phyloP scores from a whole-genome alignment of 2,329 filamentous ascomycete species.

The Hypoxylon sp. region DNA sequence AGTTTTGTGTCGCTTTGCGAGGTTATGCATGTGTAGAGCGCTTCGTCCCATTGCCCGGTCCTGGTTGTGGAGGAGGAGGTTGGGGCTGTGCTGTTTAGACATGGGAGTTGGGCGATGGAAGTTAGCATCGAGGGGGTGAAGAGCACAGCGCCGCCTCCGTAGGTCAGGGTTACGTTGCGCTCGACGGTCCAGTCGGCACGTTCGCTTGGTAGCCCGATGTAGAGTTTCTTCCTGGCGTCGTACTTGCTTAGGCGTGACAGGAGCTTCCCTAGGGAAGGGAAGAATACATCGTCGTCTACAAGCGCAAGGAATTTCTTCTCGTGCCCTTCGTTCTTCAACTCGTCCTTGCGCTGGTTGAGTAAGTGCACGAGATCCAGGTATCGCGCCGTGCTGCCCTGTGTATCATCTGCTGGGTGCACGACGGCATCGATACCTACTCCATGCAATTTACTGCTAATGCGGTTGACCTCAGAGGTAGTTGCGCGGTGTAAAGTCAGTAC shows the following conservation, averaged over 20 bases:
- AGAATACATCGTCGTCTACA: slow-evolving; percentile 64
- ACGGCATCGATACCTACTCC: slow-evolving; percentile 59
- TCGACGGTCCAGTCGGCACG: slow-evolving; percentile 60
- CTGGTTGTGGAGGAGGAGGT: slow-evolving; percentile 25
- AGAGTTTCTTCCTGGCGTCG: slow-evolving; percentile 55
- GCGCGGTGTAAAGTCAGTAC: slow-evolving; percentile 61
- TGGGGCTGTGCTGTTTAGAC: slow-evolving; percentile 50
- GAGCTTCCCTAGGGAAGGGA: slow-evolving; percentile 60
- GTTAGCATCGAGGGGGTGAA: slow-evolving; percentile 57
- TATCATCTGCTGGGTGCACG: slow-evolving; percentile 53
- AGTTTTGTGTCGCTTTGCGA: slow-evolving; percentile 56
- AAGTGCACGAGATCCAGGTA: slow-evolving; percentile 59
- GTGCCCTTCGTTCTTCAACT: slow-evolving; percentile 54
- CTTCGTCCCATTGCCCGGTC: slow-evolving; percentile 58
- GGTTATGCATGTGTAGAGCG: slow-evolving; percentile 60
- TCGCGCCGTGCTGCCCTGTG: slow-evolving; percentile 54
- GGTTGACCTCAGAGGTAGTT: slow-evolving; percentile 52
- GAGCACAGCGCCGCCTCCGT: slow-evolving; percentile 63
- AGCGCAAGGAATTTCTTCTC: slow-evolving; percentile 61
- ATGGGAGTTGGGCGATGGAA: slow-evolving; percentile 57
- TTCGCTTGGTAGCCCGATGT: slow-evolving; percentile 62
- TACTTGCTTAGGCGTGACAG: slow-evolving; percentile 57
- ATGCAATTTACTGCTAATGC: slow-evolving; percentile 53
- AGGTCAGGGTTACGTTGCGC: slow-evolving; percentile 58
- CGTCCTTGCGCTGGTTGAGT: slow-evolving; percentile 54